Base-by-base conservation (phyloP, 2,329 filamentous ascomycete genomes). In the Beauveria sp. region DNA sequence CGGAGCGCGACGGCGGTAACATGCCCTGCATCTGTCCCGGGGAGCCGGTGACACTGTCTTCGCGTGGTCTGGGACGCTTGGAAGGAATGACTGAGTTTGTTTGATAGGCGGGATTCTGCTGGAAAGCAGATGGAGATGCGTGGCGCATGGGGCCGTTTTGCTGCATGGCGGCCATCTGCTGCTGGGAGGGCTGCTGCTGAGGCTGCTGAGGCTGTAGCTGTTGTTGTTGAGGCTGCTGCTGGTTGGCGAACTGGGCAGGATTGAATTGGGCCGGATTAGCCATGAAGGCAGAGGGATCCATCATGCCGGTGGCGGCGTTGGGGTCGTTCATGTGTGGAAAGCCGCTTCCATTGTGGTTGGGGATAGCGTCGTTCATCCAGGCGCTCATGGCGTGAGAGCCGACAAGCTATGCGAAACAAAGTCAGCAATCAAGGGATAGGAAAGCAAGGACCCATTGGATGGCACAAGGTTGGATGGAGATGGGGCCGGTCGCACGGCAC, bases 61-160 rank as follows among this genome's bases (percentile, higher is more conserved):
- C 91, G 71, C 85, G 81, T 58, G 89, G 88, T 52, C 90, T 85
- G 60, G 90, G 84, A 70, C 95, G 86, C 77, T 98, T 99, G 24
- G 93, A 93, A 63, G 93, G 93, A 67, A 96, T 88, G 70, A 96
- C 87, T 53, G 89, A 83, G 76, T 90, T 93, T 67, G 91, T 91
- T 72, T 92, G 89, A 79, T 93, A 96, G 70, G 85, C 84, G 64
- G 88, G 84, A 70, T 89, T 90, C 26, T 62, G 60, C 70, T 88
- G 84, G 74, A 90, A 93, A 49, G 74, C 40, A 63, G 86, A 86
- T 50, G 90, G 89, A 60, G 91, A 93, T 64, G 86, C 87, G 75
- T 91, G 93, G 81, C 91, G 90, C 80, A 90, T 88, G 70, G 82
- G 85, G 77, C 90, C 89, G 79, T 93, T 95, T 73, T 90, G 54